Conservation (phyloP, 1,284 basidiomycete genomes). For the Wolfiporia cocos region DNA sequence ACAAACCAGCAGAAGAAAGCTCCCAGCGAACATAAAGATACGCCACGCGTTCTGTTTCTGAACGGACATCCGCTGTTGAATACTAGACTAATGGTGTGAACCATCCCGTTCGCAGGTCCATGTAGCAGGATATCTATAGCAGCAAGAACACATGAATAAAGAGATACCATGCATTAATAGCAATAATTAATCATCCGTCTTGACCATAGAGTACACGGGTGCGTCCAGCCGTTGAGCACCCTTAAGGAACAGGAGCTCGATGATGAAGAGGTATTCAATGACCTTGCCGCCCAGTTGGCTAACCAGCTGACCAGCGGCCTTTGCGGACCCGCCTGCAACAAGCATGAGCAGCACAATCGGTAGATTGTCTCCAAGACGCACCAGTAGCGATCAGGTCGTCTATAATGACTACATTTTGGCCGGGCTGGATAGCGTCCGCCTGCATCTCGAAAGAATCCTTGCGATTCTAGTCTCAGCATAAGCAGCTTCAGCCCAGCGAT, state of each 20-base stretch:
- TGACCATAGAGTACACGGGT: slow-evolving; percentile 81
- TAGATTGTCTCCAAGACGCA: slow-evolving; percentile 24
- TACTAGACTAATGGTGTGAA: slow-evolving; percentile 59
- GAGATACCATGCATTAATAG: background rate
- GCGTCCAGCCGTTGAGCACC: slow-evolving; percentile 79
- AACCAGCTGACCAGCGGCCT: slow-evolving; percentile 90
- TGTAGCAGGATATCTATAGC: background rate
- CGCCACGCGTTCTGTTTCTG: slow-evolving; percentile 57
- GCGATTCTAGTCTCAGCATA: background rate
- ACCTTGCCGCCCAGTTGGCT: slow-evolving; percentile 78
- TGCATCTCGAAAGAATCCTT: slow-evolving; percentile 97
- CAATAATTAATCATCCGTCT: slow-evolving; percentile 57
- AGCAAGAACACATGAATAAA: background rate
- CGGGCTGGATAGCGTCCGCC: slow-evolving; percentile 74
- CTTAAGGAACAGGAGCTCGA: slow-evolving; percentile 83
- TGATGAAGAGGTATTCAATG: slow-evolving; percentile 93
- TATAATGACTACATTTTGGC: slow-evolving; percentile 84
- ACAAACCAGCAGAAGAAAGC: slow-evolving; percentile 21
- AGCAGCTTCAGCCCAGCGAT: background rate
- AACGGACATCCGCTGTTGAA: slow-evolving; percentile 74
- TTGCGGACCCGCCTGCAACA: slow-evolving; percentile 83
- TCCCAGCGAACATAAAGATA: slow-evolving; percentile 24
- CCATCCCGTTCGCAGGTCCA: background rate
- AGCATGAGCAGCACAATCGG: background rate
- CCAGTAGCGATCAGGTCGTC: slow-evolving; percentile 98